Conservation (phyloP, 371 early-diverging fungal species). For the Apophysomyces sp. region DNA sequence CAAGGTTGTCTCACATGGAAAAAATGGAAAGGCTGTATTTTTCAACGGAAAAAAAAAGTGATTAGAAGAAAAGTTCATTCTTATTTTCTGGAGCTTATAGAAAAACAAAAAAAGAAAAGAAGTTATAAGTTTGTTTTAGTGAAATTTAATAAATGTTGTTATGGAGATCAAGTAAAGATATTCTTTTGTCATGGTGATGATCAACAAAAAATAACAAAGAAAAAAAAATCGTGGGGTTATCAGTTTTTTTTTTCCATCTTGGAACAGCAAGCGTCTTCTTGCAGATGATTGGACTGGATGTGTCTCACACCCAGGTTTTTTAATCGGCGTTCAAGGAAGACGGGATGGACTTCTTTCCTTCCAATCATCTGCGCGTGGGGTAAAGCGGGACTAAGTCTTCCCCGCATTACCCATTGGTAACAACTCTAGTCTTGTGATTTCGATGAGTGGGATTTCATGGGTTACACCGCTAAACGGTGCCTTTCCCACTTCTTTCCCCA, state of each 20-base stretch:
- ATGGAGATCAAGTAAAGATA: no score
- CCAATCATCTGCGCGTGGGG: background rate
- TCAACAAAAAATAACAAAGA: no score
- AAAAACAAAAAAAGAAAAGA: background rate
- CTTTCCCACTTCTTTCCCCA: conserved; percentile 2
- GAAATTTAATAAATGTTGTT: no score
- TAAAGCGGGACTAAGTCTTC: background rate
- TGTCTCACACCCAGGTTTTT: background rate
- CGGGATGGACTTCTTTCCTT: background rate
- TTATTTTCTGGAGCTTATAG: background rate
- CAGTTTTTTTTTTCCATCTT: background rate
- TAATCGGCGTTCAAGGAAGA: background rate
- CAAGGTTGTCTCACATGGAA: background rate
- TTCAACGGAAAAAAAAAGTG: conserved; percentile 2
- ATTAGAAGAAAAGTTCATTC: background rate
- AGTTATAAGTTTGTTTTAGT: no score
- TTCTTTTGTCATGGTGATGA: no score
- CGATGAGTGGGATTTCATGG: background rate
- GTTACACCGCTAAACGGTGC: background rate
- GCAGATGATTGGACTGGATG: background rate
- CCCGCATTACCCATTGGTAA: background rate
- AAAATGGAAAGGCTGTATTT: conserved; percentile 1
- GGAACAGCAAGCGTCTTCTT: background rate
- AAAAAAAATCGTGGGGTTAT: background rate
- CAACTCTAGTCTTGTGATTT: background rate